These are phyloP conservation scores for Sindora glabra DNA, from an alignment of 306 rosid species.

Conservation along the genomic window DNA sequence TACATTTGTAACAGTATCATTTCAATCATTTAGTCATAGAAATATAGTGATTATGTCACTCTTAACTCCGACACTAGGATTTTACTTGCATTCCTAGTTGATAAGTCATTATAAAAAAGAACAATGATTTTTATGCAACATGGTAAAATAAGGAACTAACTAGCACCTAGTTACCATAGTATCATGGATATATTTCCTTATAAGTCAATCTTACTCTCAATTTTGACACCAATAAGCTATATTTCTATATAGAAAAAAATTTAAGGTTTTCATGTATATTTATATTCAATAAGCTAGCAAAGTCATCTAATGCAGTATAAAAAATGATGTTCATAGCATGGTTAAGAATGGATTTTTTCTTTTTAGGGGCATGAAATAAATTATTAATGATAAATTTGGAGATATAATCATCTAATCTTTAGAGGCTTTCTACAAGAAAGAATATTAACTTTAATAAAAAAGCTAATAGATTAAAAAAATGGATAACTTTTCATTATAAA, in stretches of 20 bases:
- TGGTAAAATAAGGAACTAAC: too few relatives aligned
- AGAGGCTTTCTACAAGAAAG: too few relatives aligned
- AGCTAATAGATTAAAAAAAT: neutral
- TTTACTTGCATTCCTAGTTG: neutral
- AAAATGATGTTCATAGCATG: slow-evolving; percentile 31
- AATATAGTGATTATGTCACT: slow-evolving; percentile 28
- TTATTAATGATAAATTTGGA: too few relatives aligned
- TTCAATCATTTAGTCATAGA: slow-evolving; percentile 47
- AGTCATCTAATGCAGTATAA: neutral
- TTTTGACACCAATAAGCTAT: neutral
- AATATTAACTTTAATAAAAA: neutral
- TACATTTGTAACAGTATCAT: slow-evolving; percentile 29
- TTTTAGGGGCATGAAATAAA: slow-evolving; percentile 14
- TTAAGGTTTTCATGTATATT: neutral
- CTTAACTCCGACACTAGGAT: neutral
- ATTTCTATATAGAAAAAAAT: neutral
- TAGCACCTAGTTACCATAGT: too few relatives aligned
- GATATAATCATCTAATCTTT: too few relatives aligned
- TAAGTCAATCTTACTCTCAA: neutral
- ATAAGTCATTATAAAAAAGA: neutral
- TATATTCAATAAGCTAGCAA: neutral
- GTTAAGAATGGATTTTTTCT: slow-evolving; percentile 30
- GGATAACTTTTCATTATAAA: neutral
- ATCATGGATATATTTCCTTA: neutral
- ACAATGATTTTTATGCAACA: too few relatives aligned